A percentile compares a stretch with the other conserved stretches of the same genome.
These are phyloP conservation scores for Iodosphaeria phyllophila DNA, from an alignment of 2,329 filamentous ascomycete genomes.

Conservation along the genomic window DNA sequence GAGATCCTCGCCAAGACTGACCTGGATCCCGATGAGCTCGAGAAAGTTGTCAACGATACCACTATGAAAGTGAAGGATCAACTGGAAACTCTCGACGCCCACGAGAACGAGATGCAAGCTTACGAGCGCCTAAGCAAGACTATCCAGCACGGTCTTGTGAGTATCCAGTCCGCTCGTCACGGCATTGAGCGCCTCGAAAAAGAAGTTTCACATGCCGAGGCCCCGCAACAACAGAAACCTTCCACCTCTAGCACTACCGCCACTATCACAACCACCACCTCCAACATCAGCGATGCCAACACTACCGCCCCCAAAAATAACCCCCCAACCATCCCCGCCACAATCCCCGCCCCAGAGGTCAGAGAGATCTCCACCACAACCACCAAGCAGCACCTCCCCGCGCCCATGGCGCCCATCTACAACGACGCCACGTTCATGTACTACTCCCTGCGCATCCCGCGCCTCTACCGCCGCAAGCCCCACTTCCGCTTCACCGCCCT, in stretches of 20 bases:
- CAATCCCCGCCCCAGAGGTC: no score
- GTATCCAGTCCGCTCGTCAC: constrained; percentile 33
- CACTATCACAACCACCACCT: no score
- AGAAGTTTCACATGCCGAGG: constrained; percentile 23
- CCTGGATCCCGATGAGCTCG: constrained; percentile 10
- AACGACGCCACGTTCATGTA: constrained; percentile 20
- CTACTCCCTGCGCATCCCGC: constrained; percentile 26
- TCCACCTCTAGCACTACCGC: constrained; percentile 3
- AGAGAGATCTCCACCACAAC: no score
- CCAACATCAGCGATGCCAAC: no score
- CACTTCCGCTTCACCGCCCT: constrained; percentile 27
- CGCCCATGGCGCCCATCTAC: constrained; percentile 2
- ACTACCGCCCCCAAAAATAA: no score
- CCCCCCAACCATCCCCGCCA: no score
- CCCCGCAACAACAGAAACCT: constrained; percentile 5
- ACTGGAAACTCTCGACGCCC: constrained; percentile 10
- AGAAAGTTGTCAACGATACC: constrained; percentile 10
- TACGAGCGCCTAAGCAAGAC: constrained; percentile 32
- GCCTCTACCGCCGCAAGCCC: constrained; percentile 23
- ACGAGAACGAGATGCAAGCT: constrained; percentile 22
- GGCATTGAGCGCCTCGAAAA: constrained; percentile 40
- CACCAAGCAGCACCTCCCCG: not conserved
- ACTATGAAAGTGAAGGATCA: constrained; percentile 10
- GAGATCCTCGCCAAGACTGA: constrained; percentile 25
- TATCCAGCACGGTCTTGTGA: constrained; percentile 28